phyloP scores from a whole-genome alignment of 495 filamentous ascomycete genomes.

The Talaromyces proteolyticus region DNA sequence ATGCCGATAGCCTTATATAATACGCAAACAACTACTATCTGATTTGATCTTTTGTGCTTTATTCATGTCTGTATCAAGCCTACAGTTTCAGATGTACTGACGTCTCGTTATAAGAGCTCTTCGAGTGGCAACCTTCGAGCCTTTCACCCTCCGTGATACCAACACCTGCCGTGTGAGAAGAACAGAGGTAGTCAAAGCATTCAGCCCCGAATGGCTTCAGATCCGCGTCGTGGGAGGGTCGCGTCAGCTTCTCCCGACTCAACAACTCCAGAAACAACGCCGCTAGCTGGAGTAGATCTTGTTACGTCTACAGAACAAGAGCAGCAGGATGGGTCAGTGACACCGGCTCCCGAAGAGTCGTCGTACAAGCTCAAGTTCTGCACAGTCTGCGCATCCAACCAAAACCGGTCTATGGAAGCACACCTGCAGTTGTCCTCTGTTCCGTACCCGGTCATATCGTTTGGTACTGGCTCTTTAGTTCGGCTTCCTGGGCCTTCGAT shows the following conservation, averaged over 20 bases:
- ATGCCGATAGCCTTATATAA: constrained; percentile 45
- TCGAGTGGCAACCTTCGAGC: constrained; percentile 33
- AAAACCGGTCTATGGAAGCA: constrained; percentile 98
- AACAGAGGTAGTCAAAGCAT: background rate
- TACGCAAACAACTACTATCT: constrained; percentile 36
- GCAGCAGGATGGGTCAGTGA: constrained; percentile 19
- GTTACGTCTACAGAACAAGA: constrained; percentile 15
- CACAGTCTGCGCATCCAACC: constrained; percentile 96
- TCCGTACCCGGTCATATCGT: constrained; percentile 87
- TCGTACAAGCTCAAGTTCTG: constrained; percentile 89
- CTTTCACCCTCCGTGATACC: constrained; percentile 33
- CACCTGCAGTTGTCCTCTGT: constrained; percentile 83
- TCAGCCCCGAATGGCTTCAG: constrained; percentile 42
- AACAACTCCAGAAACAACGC: constrained; percentile 38
- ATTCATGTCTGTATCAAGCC: constrained; percentile 1
- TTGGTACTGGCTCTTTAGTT: constrained; percentile 93
- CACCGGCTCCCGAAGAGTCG: constrained; percentile 36
- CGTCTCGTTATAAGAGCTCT: constrained; percentile 25
- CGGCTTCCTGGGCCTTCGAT: constrained; percentile 90
- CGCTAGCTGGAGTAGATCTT: constrained; percentile 29
- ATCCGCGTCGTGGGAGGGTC: constrained; percentile 48
- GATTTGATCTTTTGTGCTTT: constrained; percentile 11
- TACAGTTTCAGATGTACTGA: constrained; percentile 6
- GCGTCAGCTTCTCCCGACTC: constrained; percentile 38
- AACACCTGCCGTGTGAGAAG: constrained; percentile 3